phyloP scores from a whole-genome alignment of 106 monocot species.

The Dendrobium chrysotoxum region DNA sequence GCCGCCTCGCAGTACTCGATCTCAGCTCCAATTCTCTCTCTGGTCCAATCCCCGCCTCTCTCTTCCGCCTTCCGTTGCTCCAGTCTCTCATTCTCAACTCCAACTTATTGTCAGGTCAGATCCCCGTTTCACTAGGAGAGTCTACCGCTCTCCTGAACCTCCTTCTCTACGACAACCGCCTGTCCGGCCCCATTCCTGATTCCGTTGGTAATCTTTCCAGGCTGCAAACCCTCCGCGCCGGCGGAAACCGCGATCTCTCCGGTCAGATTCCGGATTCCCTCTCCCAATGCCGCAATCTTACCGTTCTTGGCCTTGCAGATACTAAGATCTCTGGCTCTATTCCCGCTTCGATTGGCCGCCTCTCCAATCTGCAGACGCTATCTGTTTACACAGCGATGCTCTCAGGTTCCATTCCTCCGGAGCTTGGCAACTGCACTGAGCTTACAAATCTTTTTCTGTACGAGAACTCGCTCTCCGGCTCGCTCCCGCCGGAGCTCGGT shows the following conservation, averaged over 20 bases:
- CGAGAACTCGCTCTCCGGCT: conserved; percentile 75
- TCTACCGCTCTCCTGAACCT: conserved; percentile 37
- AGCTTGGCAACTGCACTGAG: conserved; percentile 63
- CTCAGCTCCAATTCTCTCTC: conserved; percentile 52
- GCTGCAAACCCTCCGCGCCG: conserved; percentile 62
- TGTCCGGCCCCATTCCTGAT: conserved; percentile 51
- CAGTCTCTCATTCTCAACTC: conserved; percentile 44
- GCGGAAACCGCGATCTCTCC: conserved; percentile 71
- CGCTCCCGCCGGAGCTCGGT: conserved; percentile 61
- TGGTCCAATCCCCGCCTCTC: conserved; percentile 42
- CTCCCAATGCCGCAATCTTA: conserved; percentile 47
- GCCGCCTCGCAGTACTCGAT: conserved; percentile 42
- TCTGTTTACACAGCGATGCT: conserved; percentile 81
- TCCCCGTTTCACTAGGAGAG: conserved; percentile 31
- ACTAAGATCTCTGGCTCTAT: conserved; percentile 75
- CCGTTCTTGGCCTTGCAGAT: conserved; percentile 75
- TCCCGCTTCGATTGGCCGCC: conserved; percentile 50
- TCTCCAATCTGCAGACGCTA: conserved; percentile 58
- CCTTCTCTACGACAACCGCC: conserved; percentile 70
- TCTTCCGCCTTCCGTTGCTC: conserved; percentile 26
- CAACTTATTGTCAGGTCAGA: conserved; percentile 55
- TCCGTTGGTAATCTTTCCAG: conserved; percentile 45
- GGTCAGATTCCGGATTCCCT: conserved; percentile 64
- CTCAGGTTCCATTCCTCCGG: conserved; percentile 71
- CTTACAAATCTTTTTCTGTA: conserved; percentile 77